Conservation (phyloP, 2,329 filamentous ascomycete genomes). For the Nemania sp. region DNA sequence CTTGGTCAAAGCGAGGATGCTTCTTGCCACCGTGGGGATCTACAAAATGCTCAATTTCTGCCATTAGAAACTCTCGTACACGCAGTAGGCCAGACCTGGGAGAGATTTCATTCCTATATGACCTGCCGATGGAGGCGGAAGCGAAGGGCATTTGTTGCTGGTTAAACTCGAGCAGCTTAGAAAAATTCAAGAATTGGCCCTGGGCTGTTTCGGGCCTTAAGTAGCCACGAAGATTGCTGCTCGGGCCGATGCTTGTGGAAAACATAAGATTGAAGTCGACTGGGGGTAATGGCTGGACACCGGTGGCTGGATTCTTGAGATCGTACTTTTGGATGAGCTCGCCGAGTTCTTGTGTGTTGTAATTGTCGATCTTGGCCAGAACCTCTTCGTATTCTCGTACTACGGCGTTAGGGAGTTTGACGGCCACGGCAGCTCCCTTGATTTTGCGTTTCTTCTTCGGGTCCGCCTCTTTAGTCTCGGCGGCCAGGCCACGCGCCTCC, state of each 20-base stretch:
- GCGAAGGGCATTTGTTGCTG: conserved; percentile 96
- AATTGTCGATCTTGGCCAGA: conserved; percentile 95
- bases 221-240: conserved; percentile 86
- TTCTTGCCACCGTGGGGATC: conserved; percentile 96
- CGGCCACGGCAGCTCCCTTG: conserved; percentile 73
- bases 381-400: conserved; percentile 92
- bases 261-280: conserved; percentile 98
- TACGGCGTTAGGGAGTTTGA: conserved; percentile 88
- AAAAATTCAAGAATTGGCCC: conserved; percentile 97
- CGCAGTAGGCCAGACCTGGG: conserved; percentile 90
- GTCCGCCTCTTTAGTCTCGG: conserved; percentile 80
- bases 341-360: conserved; percentile 86
- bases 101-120: conserved; percentile 98
- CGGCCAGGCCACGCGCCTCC: conserved; percentile 86
- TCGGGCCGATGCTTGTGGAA: conserved; percentile 86
- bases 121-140: conserved; percentile 96
- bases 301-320: conserved; percentile 87
- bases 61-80: conserved; percentile 98
- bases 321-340: conserved; percentile 91
- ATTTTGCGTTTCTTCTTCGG: conserved; percentile 88
- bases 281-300: conserved; percentile 80
- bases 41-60: conserved; percentile 97
- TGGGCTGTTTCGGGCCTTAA: conserved; percentile 95
- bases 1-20: conserved; percentile 86
- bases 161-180: conserved; percentile 96